Evolutionary conservation across 345 rosid genomes (phyloP).

Genomic region (Viola odorata): DNA sequence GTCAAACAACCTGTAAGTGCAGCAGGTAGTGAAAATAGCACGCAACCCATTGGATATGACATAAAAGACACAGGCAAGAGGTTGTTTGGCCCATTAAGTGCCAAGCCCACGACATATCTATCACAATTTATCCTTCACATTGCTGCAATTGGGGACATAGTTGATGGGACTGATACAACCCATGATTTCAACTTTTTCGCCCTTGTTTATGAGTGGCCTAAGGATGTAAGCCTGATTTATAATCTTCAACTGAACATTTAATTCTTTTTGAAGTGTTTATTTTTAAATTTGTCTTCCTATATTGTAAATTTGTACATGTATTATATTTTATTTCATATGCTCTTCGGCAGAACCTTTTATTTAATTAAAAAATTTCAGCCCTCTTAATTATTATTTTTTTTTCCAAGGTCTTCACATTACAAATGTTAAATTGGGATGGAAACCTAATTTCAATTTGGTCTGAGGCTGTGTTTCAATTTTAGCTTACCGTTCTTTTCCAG

Average conservation of each 20-base stretch:
- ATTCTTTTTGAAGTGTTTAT: background rate
- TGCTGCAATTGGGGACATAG: slow-evolving; percentile 98
- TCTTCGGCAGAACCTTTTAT: too few relatives aligned
- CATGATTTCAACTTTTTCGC: slow-evolving; percentile 99
- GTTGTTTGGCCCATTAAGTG: slow-evolving; percentile 65
- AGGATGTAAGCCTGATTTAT: slow-evolving; percentile 59
- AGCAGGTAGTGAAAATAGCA: slow-evolving; percentile 36
- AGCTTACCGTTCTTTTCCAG: background rate
- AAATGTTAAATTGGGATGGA: too few relatives aligned
- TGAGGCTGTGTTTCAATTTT: too few relatives aligned
- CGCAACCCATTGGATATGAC: slow-evolving; percentile 52
- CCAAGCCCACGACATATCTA: slow-evolving; percentile 76
- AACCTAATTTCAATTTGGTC: too few relatives aligned
- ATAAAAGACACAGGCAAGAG: slow-evolving; percentile 69
- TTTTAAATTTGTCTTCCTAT: background rate
- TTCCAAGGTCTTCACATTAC: too few relatives aligned
- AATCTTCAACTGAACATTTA: background rate
- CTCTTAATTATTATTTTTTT: too few relatives aligned
- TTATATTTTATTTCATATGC: too few relatives aligned
- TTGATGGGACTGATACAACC: slow-evolving; percentile 96
- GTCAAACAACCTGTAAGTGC: slow-evolving; percentile 43
- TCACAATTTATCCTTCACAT: slow-evolving; percentile 91
- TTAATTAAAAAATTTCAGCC: too few relatives aligned
- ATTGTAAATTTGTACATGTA: background rate
- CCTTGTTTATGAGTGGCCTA: slow-evolving; percentile 92